Conservation (phyloP, 176 grass and related monocot genomes). For the Bonia amplexicaulis region DNA sequence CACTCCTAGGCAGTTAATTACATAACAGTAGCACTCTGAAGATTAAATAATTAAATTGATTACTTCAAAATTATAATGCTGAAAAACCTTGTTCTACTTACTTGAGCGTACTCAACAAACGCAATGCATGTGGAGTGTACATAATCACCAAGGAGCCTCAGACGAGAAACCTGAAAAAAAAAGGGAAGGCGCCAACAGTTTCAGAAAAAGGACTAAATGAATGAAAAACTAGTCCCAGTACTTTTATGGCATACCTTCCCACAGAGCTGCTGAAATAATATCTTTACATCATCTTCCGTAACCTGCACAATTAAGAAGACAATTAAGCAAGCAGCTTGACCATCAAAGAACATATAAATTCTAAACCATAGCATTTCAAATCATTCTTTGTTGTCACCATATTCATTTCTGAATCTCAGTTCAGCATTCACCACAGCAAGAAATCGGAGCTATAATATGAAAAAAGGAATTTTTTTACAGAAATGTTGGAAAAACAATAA, state of each 20-base stretch:
- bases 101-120: conserved; percentile 91
- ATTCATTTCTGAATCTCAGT: background rate
- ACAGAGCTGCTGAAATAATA: conserved; percentile 69
- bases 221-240: background rate
- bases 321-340: background rate
- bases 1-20: background rate
- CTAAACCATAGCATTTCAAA: background rate
- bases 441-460: background rate
- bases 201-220: conserved; percentile 1
- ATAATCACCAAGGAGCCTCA: conserved; percentile 90
- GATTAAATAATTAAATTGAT: background rate
- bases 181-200: background rate
- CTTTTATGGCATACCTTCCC: conserved; percentile 51
- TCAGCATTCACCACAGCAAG: background rate
- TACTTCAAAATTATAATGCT: background rate
- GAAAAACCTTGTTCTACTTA: conserved; percentile 40
- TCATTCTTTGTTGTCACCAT: background rate
- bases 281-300: conserved; percentile 77
- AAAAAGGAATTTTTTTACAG: background rate
- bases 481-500: background rate
- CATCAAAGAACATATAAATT: background rate
- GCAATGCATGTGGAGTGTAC: conserved; percentile 90
- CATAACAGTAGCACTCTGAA: background rate
- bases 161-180: conserved; percentile 68
- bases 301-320: conserved; percentile 48